Evolutionary conservation across 768 basidiomycete species (phyloP).

Genomic region (Leccinum subgranulosum): DNA sequence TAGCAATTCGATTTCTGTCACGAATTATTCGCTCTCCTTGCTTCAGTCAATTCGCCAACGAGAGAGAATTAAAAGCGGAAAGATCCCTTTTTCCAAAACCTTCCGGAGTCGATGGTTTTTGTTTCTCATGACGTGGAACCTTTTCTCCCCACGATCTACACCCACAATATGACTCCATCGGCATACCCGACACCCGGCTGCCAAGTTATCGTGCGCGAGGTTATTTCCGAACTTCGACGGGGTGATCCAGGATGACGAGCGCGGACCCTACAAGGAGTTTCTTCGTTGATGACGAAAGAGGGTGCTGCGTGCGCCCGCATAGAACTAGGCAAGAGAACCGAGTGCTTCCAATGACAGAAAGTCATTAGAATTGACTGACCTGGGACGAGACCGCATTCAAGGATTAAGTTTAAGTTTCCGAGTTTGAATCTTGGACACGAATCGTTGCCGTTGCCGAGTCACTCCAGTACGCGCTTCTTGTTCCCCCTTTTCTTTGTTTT

Average conservation of each 20-base stretch:
- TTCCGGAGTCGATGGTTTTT: background rate
- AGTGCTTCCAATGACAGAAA: no score
- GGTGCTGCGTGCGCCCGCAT: no score
- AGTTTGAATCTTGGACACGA: no score
- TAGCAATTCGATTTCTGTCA: background rate
- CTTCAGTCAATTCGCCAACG: constrained; percentile 10
- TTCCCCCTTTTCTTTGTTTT: background rate
- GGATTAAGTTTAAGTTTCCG: no score
- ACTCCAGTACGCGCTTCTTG: no score
- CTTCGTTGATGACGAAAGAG: constrained; percentile 33
- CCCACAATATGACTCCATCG: constrained; percentile 33
- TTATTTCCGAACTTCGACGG: background rate
- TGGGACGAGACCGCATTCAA: no score
- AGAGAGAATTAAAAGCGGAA: constrained; percentile 5
- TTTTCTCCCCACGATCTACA: constrained; percentile 42
- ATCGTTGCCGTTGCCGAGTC: background rate
- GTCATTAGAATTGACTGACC: no score
- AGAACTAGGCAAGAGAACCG: no score
- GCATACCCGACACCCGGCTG: constrained; percentile 50
- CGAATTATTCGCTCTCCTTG: constrained; percentile 3
- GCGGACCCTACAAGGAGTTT: constrained; percentile 36
- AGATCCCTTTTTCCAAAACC: background rate
- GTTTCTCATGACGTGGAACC: constrained; percentile 33
- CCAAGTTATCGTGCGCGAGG: constrained; percentile 31
- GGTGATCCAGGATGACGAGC: constrained; percentile 33